A percentile compares a stretch with the other conserved stretches of the same genome.
These are phyloP conservation scores for Falciphora oryzae DNA, from an alignment of 2,329 filamentous ascomycete species.

Conservation along the genomic window DNA sequence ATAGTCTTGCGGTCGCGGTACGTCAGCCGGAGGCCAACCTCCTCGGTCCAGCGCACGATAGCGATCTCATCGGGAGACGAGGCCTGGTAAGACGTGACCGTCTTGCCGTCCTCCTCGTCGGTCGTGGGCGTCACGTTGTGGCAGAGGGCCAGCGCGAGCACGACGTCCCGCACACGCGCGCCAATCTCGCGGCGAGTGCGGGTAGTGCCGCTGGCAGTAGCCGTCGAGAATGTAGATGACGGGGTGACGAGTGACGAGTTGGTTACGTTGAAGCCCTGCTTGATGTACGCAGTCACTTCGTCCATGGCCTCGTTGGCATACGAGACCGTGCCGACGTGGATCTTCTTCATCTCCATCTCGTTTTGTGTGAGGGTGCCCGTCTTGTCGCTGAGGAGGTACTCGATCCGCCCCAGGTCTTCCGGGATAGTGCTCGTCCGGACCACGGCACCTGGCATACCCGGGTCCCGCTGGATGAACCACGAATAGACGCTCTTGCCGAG, in stretches of 20 bases:
- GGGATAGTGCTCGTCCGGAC: constrained; percentile 97
- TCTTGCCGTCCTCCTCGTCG: constrained; percentile 74
- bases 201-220: constrained; percentile 58
- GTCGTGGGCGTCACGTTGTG: constrained; percentile 94
- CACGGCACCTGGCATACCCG: constrained; percentile 84
- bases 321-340: constrained; percentile 95
- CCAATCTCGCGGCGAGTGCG: constrained; percentile 90
- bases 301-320: constrained; percentile 99
- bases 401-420: constrained; percentile 89
- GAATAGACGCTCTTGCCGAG: constrained; percentile 97
- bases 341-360: constrained; percentile 98
- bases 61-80: constrained; percentile 98
- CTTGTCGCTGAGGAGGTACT: constrained; percentile 95
- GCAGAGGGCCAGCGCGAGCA: constrained; percentile 85
- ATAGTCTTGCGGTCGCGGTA: constrained; percentile 86
- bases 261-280: constrained; percentile 66
- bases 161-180: constrained; percentile 84
- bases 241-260: constrained; percentile 62
- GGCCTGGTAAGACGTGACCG: constrained; percentile 83
- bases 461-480: constrained; percentile 87
- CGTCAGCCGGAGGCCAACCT: constrained; percentile 76
- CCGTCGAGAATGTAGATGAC: constrained; percentile 61
- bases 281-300: constrained; percentile 81
- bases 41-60: constrained; percentile 93
- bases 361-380: constrained; percentile 98